phyloP scores from a whole-genome alignment of 2,329 filamentous ascomycete species.

The Hymenoscyphus albidus region DNA sequence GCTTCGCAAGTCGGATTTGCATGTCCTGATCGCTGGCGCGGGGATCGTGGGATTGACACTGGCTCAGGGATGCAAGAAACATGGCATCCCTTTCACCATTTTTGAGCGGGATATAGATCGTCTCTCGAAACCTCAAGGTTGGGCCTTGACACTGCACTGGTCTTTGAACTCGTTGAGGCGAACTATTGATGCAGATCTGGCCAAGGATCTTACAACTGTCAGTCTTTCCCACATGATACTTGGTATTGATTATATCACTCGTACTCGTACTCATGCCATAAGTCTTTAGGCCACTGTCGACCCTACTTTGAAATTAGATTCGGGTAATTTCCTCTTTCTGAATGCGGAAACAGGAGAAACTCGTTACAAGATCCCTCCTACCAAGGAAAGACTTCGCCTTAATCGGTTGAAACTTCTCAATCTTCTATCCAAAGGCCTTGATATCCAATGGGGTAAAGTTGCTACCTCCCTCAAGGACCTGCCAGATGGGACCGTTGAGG shows the following conservation, averaged over 20 bases:
- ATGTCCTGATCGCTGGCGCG: conserved; percentile 40
- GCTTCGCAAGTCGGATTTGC: background rate
- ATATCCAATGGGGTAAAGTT: conserved; percentile 6
- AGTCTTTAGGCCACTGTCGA: background rate
- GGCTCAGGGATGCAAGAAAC: conserved; percentile 36
- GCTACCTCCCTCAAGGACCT: background rate
- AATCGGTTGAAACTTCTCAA: conserved; percentile 2
- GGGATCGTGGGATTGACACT: conserved; percentile 39
- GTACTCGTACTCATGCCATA: background rate
- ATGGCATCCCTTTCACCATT: conserved; percentile 38
- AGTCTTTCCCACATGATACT: background rate
- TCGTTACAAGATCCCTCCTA: conserved; percentile 6
- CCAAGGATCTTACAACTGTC: conserved; percentile 1
- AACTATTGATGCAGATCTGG: background rate
- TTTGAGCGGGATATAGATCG: conserved; percentile 43
- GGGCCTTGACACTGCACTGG: conserved; percentile 3
- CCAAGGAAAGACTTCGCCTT: conserved; percentile 1
- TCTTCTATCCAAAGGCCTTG: background rate
- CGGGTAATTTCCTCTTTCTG: conserved; percentile 2
- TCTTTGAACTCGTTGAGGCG: background rate
- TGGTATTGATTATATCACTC: background rate
- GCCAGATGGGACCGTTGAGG: conserved; percentile 1
- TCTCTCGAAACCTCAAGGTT: conserved; percentile 6
- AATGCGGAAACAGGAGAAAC: conserved; percentile 6
- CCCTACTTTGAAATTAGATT: background rate